Base-by-base conservation (phyloP, 2,329 filamentous ascomycete genomes). In the Trichoderma brevicompactum region DNA sequence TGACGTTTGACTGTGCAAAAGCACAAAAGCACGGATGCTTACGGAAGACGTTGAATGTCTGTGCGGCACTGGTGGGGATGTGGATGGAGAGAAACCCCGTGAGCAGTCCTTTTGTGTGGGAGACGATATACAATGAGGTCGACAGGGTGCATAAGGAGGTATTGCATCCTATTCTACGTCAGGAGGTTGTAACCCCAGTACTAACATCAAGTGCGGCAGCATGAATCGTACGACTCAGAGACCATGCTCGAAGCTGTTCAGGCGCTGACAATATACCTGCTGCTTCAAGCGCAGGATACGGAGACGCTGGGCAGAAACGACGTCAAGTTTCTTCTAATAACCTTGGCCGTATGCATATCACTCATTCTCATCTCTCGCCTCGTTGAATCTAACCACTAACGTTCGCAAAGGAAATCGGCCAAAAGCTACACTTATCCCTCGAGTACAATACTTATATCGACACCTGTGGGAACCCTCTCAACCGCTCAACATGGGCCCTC, bases 61-160 rank as follows among this genome's bases (percentile, higher is more conserved):
- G 69, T 17, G 38, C 61, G 7, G 46, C 67, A 0, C 46, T 71
- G 15, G 68, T 70, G 9, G 65, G 63, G 1, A 64, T 70, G 48
- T 70, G 67, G 41, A 63, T 68, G 40, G 52, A 64, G 9, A 69
- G 49, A 38, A 70, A 68, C 1, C 48, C 49, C 3, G 65, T 44
- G 1, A 70, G 61, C 40, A 66, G 63, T 7, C 17, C 36, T 8
- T 70, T 67, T 41, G 62, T 71, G 3, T 71, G 70, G 70, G 64
- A 48, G 17, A 68, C 60, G 6, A 70, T 71, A 17, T 69, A 71
- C 10, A 53, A 61, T 1, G 70, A 71, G 32, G n/a, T 54, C 4
- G 49, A n/a, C 0, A 66, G 64, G 34, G 28, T 71, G 3, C 44
- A 52, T 7, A 19, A 28, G 7, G 67, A 68, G 61, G 70, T 71